Evolutionary conservation across 768 basidiomycete species (phyloP).

Genomic region (Dentipellis sp.): DNA sequence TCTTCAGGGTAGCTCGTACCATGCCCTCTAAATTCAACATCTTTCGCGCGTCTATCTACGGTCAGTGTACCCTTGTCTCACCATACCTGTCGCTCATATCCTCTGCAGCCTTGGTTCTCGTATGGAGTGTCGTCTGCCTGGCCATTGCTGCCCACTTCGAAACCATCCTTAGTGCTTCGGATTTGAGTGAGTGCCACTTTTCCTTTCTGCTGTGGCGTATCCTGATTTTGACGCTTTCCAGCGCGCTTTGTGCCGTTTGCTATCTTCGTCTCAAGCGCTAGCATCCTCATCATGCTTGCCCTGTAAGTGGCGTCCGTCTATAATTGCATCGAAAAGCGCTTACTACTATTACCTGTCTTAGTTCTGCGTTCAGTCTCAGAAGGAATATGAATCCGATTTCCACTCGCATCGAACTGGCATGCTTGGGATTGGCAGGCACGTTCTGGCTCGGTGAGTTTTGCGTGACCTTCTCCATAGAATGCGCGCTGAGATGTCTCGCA

Average conservation of each 20-base stretch:
- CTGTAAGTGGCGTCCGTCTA: conserved; percentile 39
- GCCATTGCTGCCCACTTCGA: conserved; percentile 77
- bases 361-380: conserved; percentile 56
- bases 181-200: conserved; percentile 54
- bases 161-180: conserved; percentile 57
- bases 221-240: conserved; percentile 19
- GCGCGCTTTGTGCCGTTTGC: conserved; percentile 85
- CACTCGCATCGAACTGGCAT: conserved; percentile 66
- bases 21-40: conserved; percentile 72
- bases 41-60: conserved; percentile 57
- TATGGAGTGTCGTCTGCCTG: conserved; percentile 73
- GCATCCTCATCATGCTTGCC: conserved; percentile 54
- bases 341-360: conserved; percentile 17
- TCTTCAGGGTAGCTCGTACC: conserved; percentile 17
- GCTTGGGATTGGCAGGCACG: conserved; percentile 59
- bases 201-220: not conserved
- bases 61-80: conserved; percentile 28
- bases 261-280: conserved; percentile 68
- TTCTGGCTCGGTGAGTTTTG: conserved; percentile 65
- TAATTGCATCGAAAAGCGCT: conserved; percentile 5
- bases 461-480: not conserved
- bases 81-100: conserved; percentile 2
- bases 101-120: conserved; percentile 47
- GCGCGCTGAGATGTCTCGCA: conserved; percentile 20
- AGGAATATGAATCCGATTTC: conserved; percentile 69